These are phyloP conservation scores for Amauroascus verrucosus DNA, from an alignment of 2,329 filamentous ascomycete species.

Conservation along the genomic window DNA sequence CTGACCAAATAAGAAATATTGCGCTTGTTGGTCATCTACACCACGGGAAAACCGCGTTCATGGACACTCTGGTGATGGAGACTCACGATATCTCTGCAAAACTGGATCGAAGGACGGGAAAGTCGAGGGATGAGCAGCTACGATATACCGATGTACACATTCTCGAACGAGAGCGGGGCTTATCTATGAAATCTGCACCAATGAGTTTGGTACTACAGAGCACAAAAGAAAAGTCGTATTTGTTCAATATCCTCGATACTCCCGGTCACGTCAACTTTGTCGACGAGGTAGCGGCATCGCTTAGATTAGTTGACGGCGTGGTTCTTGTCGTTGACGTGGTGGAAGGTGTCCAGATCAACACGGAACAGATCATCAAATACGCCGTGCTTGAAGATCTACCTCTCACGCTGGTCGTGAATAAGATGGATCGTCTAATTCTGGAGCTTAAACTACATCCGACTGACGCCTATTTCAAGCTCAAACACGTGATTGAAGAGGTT, in stretches of 20 bases:
- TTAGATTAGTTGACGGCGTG: conserved; percentile 81
- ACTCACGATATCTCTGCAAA: conserved; percentile 78
- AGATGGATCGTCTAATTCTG: conserved; percentile 89
- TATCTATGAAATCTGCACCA: conserved; percentile 85
- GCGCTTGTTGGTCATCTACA: conserved; percentile 87
- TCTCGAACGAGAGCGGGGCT: conserved; percentile 74
- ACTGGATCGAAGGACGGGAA: conserved; percentile 70
- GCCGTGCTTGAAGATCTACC: conserved; percentile 83
- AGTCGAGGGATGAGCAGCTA: conserved; percentile 75
- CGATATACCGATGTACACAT: conserved; percentile 90
- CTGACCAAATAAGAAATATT: conserved; percentile 86
- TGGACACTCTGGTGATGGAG: conserved; percentile 96
- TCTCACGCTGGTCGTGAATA: conserved; percentile 85
- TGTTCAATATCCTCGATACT: conserved; percentile 91
- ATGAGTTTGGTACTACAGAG: conserved; percentile 88
- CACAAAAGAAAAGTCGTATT: conserved; percentile 85
- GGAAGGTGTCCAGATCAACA: conserved; percentile 97
- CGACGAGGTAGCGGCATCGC: conserved; percentile 82
- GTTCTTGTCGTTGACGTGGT: conserved; percentile 92
- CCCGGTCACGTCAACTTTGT: conserved; percentile 98
- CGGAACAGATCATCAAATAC: conserved; percentile 94
- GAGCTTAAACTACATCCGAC: conserved; percentile 88
- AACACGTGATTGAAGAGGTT: conserved; percentile 96
- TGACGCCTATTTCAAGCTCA: conserved; percentile 97
- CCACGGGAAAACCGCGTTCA: conserved; percentile 94